phyloP scores from a whole-genome alignment of 2,329 filamentous ascomycete species.

The Verticillium zaregamsianum region DNA sequence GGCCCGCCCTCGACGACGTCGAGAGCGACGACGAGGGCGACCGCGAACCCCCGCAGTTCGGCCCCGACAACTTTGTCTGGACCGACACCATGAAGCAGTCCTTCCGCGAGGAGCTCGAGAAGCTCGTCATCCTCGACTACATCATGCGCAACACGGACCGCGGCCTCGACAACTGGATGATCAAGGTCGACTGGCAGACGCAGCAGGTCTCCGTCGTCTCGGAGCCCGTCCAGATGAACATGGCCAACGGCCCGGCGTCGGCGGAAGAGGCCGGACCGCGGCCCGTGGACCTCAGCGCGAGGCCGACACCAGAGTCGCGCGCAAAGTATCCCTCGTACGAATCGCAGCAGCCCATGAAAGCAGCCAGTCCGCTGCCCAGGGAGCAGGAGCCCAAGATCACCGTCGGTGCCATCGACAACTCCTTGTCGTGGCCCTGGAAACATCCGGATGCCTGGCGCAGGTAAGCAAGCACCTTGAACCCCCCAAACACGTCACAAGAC shows the following conservation, averaged over 20 bases:
- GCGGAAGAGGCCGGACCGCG: constrained; percentile 51
- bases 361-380: constrained; percentile 47
- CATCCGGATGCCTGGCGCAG: constrained; percentile 84
- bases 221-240: constrained; percentile 68
- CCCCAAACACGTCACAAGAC: background rate
- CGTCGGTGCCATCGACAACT: constrained; percentile 95
- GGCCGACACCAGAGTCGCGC: constrained; percentile 33
- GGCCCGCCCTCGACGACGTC: constrained; percentile 26
- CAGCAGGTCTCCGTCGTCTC: constrained; percentile 82
- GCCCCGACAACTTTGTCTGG: constrained; percentile 69
- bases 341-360: constrained; percentile 80
- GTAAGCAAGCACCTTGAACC: constrained; percentile 21
- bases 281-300: constrained; percentile 51
- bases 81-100: constrained; percentile 83
- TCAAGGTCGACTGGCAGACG: constrained; percentile 84
- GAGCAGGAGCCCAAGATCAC: constrained; percentile 57
- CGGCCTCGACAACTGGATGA: constrained; percentile 99
- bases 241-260: constrained; percentile 39
- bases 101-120: constrained; percentile 93
- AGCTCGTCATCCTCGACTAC: constrained; percentile 94
- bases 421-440: constrained; percentile 98
- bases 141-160: constrained; percentile 99
- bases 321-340: constrained; percentile 61
- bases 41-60: constrained; percentile 30
- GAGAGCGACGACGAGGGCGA: constrained; percentile 49